These are phyloP conservation scores for Emericellopsis atlantica DNA, from an alignment of 2,329 filamentous ascomycete species.

Conservation along the genomic window DNA sequence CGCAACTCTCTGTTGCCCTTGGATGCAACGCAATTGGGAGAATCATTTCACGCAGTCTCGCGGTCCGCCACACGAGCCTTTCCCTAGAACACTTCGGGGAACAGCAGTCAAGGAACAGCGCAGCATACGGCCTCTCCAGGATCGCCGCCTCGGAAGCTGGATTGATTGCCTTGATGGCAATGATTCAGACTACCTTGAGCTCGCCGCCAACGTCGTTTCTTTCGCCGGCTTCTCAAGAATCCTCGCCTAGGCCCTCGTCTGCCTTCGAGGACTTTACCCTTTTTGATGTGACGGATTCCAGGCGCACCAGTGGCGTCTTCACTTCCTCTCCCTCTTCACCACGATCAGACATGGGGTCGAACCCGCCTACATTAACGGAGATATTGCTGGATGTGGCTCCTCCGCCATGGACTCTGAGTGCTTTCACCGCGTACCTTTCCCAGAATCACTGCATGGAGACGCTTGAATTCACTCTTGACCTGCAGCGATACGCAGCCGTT, in stretches of 20 bases:
- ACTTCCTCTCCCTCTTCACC: constrained; percentile 26
- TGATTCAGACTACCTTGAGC: background rate
- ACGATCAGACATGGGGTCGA: constrained; percentile 16
- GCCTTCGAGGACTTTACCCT: constrained; percentile 33
- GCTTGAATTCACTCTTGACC: constrained; percentile 91
- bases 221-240: constrained; percentile 18
- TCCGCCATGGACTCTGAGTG: constrained; percentile 78
- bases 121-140: too few species aligned
- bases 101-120: too few species aligned
- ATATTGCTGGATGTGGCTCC: constrained; percentile 79
- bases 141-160: too few species aligned
- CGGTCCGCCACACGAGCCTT: too few species aligned
- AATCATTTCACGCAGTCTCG: too few species aligned
- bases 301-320: constrained; percentile 34
- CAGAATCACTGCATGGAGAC: constrained; percentile 97
- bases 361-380: constrained; percentile 63
- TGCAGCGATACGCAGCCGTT: constrained; percentile 64
- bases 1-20: too few species aligned
- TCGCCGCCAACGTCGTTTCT: background rate
- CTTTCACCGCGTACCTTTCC: constrained; percentile 93
- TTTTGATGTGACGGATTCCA: constrained; percentile 24
- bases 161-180: background rate
- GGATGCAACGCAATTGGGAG: too few species aligned
- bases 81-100: too few species aligned
- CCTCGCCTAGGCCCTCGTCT: constrained; percentile 29